Evolutionary conservation across 164 flowering plant species (phyloP).

Genomic region (Cinnamomum chago): DNA sequence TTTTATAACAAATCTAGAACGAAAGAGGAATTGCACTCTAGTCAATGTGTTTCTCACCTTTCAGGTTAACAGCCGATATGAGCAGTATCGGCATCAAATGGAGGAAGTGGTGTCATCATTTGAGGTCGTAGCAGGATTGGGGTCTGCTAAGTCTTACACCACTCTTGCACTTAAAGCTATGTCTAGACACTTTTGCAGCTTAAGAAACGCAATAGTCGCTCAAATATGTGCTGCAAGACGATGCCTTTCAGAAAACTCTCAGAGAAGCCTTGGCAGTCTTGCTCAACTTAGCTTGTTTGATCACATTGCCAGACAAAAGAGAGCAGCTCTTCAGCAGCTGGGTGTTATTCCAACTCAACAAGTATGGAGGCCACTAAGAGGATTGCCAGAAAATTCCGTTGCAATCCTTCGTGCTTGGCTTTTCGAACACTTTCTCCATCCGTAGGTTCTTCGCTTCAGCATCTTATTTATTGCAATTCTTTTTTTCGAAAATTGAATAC

Average conservation of each 20-base stretch:
- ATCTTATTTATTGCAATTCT: neutral
- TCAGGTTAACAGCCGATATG: constrained; percentile 76
- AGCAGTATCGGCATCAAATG: constrained; percentile 64
- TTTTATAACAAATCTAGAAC: neutral
- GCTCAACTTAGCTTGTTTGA: constrained; percentile 61
- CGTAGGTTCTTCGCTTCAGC: constrained; percentile 40
- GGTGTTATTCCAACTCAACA: constrained; percentile 58
- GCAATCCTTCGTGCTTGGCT: constrained; percentile 85
- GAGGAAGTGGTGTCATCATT: constrained; percentile 64
- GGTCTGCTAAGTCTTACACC: constrained; percentile 71
- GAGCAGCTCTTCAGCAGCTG: constrained; percentile 54
- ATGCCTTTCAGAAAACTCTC: constrained; percentile 36
- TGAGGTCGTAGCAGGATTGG: constrained; percentile 65
- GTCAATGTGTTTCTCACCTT: constrained; percentile 8
- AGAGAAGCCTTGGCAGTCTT: constrained; percentile 40
- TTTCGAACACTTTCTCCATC: constrained; percentile 89
- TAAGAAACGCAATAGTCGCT: constrained; percentile 59
- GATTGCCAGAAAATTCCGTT: constrained; percentile 85
- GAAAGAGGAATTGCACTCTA: neutral
- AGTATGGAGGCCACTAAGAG: constrained; percentile 77
- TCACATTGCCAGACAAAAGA: constrained; percentile 33
- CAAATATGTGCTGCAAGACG: constrained; percentile 42
- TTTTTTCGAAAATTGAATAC: neutral
- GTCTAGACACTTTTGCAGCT: constrained; percentile 67
- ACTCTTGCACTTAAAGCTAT: constrained; percentile 76